phyloP scores from a whole-genome alignment of 139 green algal species.

The Limnomonas spitsbergensis region DNA sequence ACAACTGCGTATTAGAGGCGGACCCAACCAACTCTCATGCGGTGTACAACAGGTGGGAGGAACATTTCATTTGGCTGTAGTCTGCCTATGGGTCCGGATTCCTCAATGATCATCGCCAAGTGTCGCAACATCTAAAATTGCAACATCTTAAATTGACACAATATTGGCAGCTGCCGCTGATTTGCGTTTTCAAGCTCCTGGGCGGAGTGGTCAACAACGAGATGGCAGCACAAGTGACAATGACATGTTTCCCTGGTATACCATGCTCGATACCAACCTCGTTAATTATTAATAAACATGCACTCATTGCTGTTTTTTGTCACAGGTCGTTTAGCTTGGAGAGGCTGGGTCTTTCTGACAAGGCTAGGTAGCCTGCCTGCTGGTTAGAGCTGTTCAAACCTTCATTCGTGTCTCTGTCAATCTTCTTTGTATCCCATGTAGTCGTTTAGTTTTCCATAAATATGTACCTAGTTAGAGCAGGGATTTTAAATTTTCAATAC shows the following conservation, averaged over 20 bases:
- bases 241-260: too few species aligned
- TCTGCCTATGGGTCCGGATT: too few species aligned
- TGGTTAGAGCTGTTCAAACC: background rate
- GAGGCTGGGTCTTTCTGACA: constrained; percentile 8
- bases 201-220: too few species aligned
- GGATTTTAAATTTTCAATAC: constrained; percentile 1
- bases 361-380: background rate
- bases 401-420: background rate
- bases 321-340: background rate
- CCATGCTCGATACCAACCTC: too few species aligned
- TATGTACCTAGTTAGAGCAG: background rate
- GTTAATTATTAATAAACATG: too few species aligned
- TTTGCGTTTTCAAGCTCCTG: too few species aligned
- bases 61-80: background rate
- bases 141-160: too few species aligned
- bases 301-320: background rate
- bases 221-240: too few species aligned
- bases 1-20: background rate
- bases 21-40: constrained; percentile 12
- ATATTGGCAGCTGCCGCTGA: too few species aligned
- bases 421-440: background rate
- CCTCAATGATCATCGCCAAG: too few species aligned
- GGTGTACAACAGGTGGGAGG: constrained; percentile 7
- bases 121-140: too few species aligned
- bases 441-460: background rate